Conservation (phyloP, 75 land plant genomes). For the Sequoiadendron giganteum region DNA sequence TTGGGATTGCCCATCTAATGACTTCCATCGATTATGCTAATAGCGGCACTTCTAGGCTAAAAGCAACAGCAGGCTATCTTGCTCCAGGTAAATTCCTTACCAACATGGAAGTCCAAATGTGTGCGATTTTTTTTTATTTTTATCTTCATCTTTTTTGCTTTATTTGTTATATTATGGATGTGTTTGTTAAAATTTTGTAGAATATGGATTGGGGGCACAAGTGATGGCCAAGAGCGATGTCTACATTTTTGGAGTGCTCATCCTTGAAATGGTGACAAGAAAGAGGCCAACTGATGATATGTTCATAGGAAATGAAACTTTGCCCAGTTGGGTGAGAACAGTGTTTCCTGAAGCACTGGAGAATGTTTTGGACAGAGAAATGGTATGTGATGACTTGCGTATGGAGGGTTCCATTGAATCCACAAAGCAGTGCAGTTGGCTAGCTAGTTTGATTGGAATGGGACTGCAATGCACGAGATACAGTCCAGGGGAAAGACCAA, state of each 20-base stretch:
- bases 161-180: not conserved
- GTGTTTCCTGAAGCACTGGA: not conserved
- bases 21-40: conserved; percentile 21
- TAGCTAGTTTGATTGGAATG: conserved; percentile 17
- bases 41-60: conserved; percentile 25
- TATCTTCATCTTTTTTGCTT: not conserved
- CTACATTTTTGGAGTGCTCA: conserved; percentile 55
- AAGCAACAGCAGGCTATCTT: conserved; percentile 57
- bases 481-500: conserved; percentile 49
- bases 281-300: conserved; percentile 40
- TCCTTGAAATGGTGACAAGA: conserved; percentile 46
- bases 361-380: conserved; percentile 11
- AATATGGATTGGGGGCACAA: conserved; percentile 42
- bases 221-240: conserved; percentile 55
- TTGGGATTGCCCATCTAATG: conserved; percentile 55
- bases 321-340: conserved; percentile 4
- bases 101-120: not conserved
- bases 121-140: not conserved
- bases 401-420: conserved; percentile 28
- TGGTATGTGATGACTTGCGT: conserved; percentile 20
- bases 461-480: conserved; percentile 44
- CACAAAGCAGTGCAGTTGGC: conserved; percentile 33
- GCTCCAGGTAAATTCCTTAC: conserved; percentile 48
- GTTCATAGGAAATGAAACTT: conserved; percentile 1
- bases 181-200: conserved; percentile 11